A percentile compares a stretch with the other conserved stretches of the same genome.
phyloP scores from a whole-genome alignment of 108 stramenopile genomes.

The Nannochloropsis salina region DNA sequence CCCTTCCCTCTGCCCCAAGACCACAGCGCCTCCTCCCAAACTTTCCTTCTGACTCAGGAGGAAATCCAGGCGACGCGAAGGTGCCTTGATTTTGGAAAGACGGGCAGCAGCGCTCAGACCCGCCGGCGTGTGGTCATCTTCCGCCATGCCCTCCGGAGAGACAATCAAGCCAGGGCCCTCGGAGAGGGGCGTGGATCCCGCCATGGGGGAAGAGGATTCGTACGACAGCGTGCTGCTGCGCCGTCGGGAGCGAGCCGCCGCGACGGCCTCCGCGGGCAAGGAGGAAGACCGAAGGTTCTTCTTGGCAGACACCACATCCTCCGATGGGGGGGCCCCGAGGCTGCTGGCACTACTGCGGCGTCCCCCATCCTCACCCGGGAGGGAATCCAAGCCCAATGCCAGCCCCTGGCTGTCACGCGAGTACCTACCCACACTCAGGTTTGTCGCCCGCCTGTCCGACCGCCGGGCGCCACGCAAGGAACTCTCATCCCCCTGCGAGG shows the following conservation, averaged over 20 bases:
- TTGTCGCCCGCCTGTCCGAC: background rate
- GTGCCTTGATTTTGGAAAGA: background rate
- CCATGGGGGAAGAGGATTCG: background rate
- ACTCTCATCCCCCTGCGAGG: slow-evolving; percentile 21
- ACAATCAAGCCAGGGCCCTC: background rate
- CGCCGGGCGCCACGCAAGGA: background rate
- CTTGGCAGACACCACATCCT: background rate
- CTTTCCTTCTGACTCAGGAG: background rate
- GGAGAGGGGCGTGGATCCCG: background rate
- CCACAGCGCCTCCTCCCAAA: background rate
- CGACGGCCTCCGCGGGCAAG: background rate
- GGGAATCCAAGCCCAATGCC: background rate
- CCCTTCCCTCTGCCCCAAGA: background rate
- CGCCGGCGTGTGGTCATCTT: background rate
- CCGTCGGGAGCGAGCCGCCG: slow-evolving; percentile 6
- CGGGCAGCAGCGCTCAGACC: background rate
- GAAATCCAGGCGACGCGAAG: background rate
- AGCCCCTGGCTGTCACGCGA: slow-evolving; percentile 1
- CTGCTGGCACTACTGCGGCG: background rate
- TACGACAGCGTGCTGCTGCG: background rate
- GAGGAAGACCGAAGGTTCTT: background rate
- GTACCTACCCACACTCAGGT: slow-evolving; percentile 13
- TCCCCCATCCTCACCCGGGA: background rate
- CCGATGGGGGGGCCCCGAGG: background rate
- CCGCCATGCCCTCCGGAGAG: background rate